Conservation (phyloP, 768 basidiomycete genomes). For the Psilocybe tampanensis region DNA sequence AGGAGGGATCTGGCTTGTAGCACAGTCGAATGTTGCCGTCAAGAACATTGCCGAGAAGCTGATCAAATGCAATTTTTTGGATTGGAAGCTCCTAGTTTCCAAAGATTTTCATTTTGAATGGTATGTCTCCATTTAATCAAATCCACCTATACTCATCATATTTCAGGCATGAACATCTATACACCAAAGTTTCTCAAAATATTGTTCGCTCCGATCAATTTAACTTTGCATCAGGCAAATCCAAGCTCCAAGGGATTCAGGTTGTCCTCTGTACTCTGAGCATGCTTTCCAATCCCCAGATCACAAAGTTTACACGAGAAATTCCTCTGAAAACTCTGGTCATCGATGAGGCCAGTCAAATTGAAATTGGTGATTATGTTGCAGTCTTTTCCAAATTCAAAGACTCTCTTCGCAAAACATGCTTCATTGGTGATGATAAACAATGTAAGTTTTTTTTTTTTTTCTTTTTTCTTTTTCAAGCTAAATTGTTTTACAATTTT, state of each 20-base stretch:
- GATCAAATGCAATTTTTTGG: constrained; percentile 46
- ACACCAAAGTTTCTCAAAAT: constrained; percentile 47
- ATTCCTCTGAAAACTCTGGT: constrained; percentile 53
- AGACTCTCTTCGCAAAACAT: constrained; percentile 47
- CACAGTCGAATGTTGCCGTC: constrained; percentile 86
- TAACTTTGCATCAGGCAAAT: constrained; percentile 10
- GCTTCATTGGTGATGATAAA: constrained; percentile 70
- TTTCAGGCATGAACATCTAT: constrained; percentile 81
- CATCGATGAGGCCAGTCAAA: constrained; percentile 71
- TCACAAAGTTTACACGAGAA: constrained; percentile 34
- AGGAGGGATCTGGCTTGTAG: constrained; percentile 75
- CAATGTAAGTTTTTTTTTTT: constrained; percentile 48
- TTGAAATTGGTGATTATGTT: constrained; percentile 58
- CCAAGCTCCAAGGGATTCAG: constrained; percentile 38
- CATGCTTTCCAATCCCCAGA: constrained; percentile 60
- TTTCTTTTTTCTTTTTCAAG: constrained; percentile 16
- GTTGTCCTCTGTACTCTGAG: constrained; percentile 77
- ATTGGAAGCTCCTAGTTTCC: constrained; percentile 76
- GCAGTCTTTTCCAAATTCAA: constrained; percentile 40
- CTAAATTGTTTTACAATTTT: constrained; percentile 1
- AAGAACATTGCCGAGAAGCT: constrained; percentile 90
- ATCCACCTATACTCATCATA: background rate
- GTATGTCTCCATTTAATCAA: constrained; percentile 36
- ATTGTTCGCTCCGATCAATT: constrained; percentile 55
- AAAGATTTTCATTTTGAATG: constrained; percentile 64